Percentiles rank a stretch among this genome's conserved stretches.
Conservation (phyloP, 305 asterid species). For the Fraxinus baroniana region DNA sequence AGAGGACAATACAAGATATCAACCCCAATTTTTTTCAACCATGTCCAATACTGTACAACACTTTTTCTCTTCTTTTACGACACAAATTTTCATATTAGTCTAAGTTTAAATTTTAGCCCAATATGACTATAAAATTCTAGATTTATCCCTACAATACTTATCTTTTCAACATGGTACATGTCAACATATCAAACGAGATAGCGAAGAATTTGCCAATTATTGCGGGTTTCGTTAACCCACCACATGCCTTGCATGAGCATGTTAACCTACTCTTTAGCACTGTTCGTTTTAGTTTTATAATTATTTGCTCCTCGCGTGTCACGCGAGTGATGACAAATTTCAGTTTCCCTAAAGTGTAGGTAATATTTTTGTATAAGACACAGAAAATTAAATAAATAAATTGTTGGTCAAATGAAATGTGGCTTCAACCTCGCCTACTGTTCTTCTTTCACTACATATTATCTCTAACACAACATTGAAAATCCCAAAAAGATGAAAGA, state of each 20-base stretch:
- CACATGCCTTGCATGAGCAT: constrained; percentile 2
- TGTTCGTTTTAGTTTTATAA: not conserved
- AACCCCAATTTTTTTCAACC: not conserved
- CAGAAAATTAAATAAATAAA: too few species aligned
- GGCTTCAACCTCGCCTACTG: constrained; percentile 35
- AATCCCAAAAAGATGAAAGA: not conserved
- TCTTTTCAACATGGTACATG: not conserved
- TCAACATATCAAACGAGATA: not conserved
- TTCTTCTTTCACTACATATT: constrained; percentile 8
- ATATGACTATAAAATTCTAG: not conserved
- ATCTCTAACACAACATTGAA: not conserved
- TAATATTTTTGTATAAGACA: not conserved
- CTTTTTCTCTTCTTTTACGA: not conserved
- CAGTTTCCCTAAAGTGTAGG: not conserved
- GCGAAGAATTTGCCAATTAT: not conserved
- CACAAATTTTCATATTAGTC: not conserved
- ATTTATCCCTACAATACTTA: not conserved
- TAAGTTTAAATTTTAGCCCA: not conserved
- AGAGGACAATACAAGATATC: not conserved
- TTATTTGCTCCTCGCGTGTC: not conserved
- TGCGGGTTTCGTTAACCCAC: not conserved
- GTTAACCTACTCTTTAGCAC: not conserved
- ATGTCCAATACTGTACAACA: not conserved
- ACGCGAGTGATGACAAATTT: not conserved
- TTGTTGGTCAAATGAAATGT: not conserved